A percentile compares a stretch with the other conserved stretches of the same genome.
phyloP scores from a whole-genome alignment of 495 filamentous ascomycete genomes.

The Recurvomyces mirabilis region DNA sequence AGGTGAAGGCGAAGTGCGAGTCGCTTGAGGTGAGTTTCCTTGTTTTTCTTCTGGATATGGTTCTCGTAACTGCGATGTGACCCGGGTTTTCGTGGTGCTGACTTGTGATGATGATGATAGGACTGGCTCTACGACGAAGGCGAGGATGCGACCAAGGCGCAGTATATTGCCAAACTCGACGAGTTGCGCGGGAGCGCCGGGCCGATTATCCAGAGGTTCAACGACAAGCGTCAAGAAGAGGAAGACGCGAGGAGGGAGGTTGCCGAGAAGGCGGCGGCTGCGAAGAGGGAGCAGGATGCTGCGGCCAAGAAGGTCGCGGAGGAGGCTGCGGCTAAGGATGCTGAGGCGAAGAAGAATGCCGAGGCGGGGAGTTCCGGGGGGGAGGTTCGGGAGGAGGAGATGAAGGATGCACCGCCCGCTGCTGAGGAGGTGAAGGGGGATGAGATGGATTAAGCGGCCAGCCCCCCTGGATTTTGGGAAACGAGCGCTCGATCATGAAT shows the following conservation, averaged over 20 bases:
- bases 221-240: conserved; percentile 86
- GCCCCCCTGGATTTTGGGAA: no score
- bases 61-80: neutral
- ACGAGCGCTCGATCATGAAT: no score
- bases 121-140: conserved; percentile 99
- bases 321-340: conserved; percentile 48
- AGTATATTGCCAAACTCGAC: conserved; percentile 89
- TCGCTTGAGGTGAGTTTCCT: conserved; percentile 61
- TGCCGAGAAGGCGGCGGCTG: conserved; percentile 55
- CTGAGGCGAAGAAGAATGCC: conserved; percentile 41
- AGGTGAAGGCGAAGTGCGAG: conserved; percentile 67
- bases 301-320: conserved; percentile 69
- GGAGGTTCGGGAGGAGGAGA: conserved; percentile 30
- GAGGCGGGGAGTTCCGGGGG: conserved; percentile 30
- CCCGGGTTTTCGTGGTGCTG: neutral
- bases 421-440: no score
- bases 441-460: no score
- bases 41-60: neutral
- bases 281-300: conserved; percentile 39
- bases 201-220: conserved; percentile 87
- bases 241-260: conserved; percentile 63
- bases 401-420: conserved; percentile 33
- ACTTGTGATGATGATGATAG: conserved; percentile 34
- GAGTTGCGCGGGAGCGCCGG: conserved; percentile 86
- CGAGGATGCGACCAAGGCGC: conserved; percentile 84